Evolutionary conservation across 1,284 basidiomycete species (phyloP).

Genomic region (Ustilago hordei): DNA sequence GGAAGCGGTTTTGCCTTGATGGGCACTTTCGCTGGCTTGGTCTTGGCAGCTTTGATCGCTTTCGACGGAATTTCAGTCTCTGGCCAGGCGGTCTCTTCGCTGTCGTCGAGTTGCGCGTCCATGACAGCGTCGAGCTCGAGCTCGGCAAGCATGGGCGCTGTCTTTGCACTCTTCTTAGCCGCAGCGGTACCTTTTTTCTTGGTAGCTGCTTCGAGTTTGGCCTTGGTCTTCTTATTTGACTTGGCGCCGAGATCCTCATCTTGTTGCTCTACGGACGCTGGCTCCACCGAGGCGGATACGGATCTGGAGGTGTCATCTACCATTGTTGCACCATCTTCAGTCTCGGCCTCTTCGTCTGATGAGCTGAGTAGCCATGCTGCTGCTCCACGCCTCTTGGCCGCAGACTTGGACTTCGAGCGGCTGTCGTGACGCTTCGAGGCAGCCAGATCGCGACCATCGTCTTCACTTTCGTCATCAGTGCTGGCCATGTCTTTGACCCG

Average conservation of each 20-base stretch:
- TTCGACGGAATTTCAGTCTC: conserved; percentile 11
- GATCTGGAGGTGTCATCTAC: conserved; percentile 23
- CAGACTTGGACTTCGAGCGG: conserved; percentile 8
- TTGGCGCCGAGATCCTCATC: conserved; percentile 8
- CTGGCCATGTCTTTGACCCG: conserved; percentile 5
- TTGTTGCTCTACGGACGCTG: conserved; percentile 8
- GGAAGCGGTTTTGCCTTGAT: conserved; percentile 33
- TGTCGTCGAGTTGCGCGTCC: conserved; percentile 22
- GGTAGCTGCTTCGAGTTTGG: conserved; percentile 9
- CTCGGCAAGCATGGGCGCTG: not conserved
- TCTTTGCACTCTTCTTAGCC: conserved; percentile 31
- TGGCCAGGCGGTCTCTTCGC: conserved; percentile 25
- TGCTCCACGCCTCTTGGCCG: conserved; percentile 26
- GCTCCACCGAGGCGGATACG: conserved; percentile 35
- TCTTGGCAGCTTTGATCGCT: conserved; percentile 12
- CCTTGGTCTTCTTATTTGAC: conserved; percentile 26
- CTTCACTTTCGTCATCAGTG: conserved; percentile 32
- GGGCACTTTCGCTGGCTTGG: conserved; percentile 24
- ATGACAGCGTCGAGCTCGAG: conserved; percentile 13
- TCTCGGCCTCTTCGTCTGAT: conserved; percentile 26
- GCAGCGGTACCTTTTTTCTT: conserved; percentile 18
- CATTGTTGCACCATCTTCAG: conserved; percentile 24
- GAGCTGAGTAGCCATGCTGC: conserved; percentile 24
- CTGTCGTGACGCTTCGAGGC: conserved; percentile 8
- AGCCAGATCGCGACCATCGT: not conserved